Evolutionary conservation across 768 basidiomycete species (phyloP).

Genomic region (Symmetrospora coprosmae): DNA sequence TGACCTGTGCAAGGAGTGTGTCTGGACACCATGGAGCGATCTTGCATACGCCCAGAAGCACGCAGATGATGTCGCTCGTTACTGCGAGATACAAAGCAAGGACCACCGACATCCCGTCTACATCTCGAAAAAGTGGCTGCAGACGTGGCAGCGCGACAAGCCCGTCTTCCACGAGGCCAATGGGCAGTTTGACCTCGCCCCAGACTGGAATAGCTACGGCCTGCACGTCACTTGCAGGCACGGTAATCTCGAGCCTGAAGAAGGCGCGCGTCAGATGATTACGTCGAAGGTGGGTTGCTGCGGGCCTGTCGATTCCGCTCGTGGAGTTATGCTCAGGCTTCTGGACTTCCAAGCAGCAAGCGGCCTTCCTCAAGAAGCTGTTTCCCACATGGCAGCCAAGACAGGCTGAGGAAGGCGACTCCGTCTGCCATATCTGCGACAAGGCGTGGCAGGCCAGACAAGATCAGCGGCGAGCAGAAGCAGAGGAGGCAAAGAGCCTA

Average conservation of each 20-base stretch:
- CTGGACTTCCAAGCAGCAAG: slow-evolving; percentile 10
- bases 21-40: background rate
- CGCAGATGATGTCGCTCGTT: background rate
- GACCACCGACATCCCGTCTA: background rate
- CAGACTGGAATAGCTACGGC: background rate
- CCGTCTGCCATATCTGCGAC: background rate
- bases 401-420: too few relatives aligned
- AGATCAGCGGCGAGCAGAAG: too few relatives aligned
- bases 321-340: background rate
- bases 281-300: background rate
- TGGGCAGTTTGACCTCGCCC: background rate
- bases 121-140: slow-evolving; percentile 7
- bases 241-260: background rate
- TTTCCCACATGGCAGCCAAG: background rate
- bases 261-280: background rate
- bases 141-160: background rate
- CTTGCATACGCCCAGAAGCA: background rate
- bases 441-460: too few relatives aligned
- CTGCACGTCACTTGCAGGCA: background rate
- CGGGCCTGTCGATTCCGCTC: background rate
- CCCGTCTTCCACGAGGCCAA: background rate
- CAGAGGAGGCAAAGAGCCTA: too few relatives aligned
- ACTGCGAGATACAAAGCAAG: too few relatives aligned
- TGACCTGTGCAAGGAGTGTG: background rate
- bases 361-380: background rate